phyloP scores from a whole-genome alignment of 2,329 filamentous ascomycete genomes.

The Neonectria coccinea region DNA sequence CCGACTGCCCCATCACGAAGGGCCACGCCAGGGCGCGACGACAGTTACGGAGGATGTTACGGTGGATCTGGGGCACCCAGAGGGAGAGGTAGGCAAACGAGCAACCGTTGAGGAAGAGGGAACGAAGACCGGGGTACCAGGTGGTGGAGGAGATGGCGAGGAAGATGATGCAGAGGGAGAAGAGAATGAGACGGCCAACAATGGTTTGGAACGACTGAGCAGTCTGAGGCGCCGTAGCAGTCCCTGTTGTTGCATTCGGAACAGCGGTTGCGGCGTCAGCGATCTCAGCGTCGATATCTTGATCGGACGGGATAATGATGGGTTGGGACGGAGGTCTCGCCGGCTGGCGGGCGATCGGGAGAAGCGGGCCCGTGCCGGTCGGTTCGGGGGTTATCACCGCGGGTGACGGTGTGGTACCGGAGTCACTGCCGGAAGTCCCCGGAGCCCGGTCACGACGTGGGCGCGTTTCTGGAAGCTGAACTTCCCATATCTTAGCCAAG shows the following conservation, averaged over 20 bases:
- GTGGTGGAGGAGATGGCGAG: constrained; percentile 69
- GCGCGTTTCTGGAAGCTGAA: constrained; percentile 67
- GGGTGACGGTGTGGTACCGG: constrained; percentile 40
- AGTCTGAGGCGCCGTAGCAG: constrained; percentile 38
- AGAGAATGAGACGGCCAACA: constrained; percentile 67
- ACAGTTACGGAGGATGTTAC: constrained; percentile 91
- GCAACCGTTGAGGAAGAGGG: constrained; percentile 71
- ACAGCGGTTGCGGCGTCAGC: constrained; percentile 56
- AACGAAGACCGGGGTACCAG: constrained; percentile 68
- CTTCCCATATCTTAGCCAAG: constrained; percentile 69
- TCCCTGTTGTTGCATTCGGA: constrained; percentile 42
- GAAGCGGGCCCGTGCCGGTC: constrained; percentile 46
- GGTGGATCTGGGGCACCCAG: constrained; percentile 91
- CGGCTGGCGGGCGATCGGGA: constrained; percentile 53
- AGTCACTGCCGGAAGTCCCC: constrained; percentile 37
- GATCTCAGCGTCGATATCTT: constrained; percentile 72
- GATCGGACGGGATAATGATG: constrained; percentile 72
- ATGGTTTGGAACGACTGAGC: constrained; percentile 64
- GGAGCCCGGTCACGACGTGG: constrained; percentile 52
- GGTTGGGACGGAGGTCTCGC: constrained; percentile 50
- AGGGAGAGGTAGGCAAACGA: constrained; percentile 85
- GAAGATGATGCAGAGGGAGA: constrained; percentile 67
- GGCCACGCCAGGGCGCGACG: constrained; percentile 91
- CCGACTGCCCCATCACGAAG: constrained; percentile 86
- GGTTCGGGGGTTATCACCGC: constrained; percentile 44